Conservation (phyloP, 257 asterid genomes). For the Solanum pennellii region DNA sequence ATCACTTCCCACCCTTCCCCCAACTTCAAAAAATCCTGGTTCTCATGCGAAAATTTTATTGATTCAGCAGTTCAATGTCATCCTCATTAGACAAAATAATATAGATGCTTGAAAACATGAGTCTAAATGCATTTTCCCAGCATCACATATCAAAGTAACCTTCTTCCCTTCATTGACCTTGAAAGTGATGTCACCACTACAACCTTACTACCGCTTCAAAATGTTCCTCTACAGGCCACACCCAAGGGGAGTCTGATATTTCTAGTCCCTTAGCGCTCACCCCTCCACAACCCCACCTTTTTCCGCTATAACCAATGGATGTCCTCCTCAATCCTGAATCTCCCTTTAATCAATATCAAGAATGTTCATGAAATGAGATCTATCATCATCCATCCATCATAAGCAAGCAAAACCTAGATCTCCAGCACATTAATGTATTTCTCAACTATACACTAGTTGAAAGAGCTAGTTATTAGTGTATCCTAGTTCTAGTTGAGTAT, state of each 20-base stretch:
- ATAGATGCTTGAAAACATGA: not conserved
- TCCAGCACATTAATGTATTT: not conserved
- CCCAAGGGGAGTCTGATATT: not conserved
- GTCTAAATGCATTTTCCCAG: not conserved
- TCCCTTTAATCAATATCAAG: not conserved
- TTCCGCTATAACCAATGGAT: not conserved
- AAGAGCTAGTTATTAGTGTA: not conserved
- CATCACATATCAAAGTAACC: not conserved
- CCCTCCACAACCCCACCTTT: not conserved
- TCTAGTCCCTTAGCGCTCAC: not conserved
- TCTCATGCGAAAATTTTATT: not conserved
- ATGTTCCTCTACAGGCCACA: not conserved
- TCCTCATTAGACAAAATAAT: not conserved
- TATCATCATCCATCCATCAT: not conserved
- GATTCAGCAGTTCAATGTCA: not conserved
- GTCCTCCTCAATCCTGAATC: not conserved
- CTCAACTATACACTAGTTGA: not conserved
- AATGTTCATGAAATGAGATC: not conserved
- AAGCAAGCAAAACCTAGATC: not conserved
- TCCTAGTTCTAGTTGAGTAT: not conserved
- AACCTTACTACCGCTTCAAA: not conserved
- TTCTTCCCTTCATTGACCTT: not conserved
- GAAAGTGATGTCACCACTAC: not conserved
- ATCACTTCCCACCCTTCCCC: not conserved
- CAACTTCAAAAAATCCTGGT: not conserved